Base-by-base conservation (phyloP, 163 green algal species). In the Prototheca cutis region DNA sequence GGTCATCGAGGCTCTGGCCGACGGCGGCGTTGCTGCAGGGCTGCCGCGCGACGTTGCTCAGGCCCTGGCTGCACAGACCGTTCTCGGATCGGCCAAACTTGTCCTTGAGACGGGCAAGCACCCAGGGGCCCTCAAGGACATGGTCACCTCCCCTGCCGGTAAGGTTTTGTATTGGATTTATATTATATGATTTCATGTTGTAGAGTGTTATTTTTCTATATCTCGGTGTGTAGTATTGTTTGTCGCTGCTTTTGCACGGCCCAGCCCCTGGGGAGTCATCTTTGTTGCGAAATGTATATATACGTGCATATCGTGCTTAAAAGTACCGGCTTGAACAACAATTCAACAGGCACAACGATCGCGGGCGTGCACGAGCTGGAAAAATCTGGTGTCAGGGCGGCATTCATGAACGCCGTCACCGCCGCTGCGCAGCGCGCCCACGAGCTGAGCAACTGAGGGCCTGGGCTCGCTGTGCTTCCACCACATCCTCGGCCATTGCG, bases 61-160 rank as follows among this genome's bases (percentile, higher is more conserved):
- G 63, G 68, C 84, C 25, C 79, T 98, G 56, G 91, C 91, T 25
- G 88, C 90, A 13, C 88, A 96, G 71, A 96, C 89, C 3, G 87
- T 95, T 58, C 74, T 91, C 57, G 89, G 89, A 33, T 80, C 71
- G 7, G 91, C 91, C 31, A 96, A 96, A 77, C 96, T 98, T 90
- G 93, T 98, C 45, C 59, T 98, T 23, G 85, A 98, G 60, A 94
- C 84, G 21, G 90, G 90, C 47, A 92, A 86, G 66, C 91, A 98
- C 67, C 92, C 92, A 6, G 28, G 71, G 27, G 72, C 62, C 23
- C 68, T 88, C 30, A 88, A 88, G 33, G 80, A 88, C 58, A 81
- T 84, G 68, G 80, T 87, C 40, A 85, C 87, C 13, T 89, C 76
- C 1, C 87, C 87, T 0, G 85, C 65, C 40, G 63, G 56, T 65